Base-by-base conservation (phyloP, 768 basidiomycete genomes). In the Rhizopogon salebrosus region DNA sequence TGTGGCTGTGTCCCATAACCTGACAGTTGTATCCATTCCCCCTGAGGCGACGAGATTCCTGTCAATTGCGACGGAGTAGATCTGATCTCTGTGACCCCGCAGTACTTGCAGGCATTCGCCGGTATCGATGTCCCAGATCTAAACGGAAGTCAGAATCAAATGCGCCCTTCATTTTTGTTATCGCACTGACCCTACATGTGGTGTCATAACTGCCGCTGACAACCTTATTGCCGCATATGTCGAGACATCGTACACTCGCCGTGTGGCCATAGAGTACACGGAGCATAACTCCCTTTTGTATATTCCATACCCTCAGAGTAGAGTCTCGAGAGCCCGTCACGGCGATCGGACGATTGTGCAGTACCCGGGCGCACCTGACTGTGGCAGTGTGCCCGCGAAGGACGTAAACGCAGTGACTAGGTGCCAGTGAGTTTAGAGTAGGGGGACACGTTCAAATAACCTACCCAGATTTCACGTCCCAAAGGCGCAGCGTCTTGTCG, bases 191-290 rank as follows among this genome's bases (percentile, higher is more conserved):
- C 57, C 94, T 78, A 60, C 87, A 89, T 16, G 86, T 94, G 41
- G 79, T 76, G 67, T 99, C 95, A 67, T 99, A 98, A 65, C 93
- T 94, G 31, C 94, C 95, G 60, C 90, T 94, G 35, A 94, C 94
- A 11, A 87, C 86, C 59, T 73, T 77, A 57, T 84, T 84, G 23
- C 92, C 95, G 59, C 82, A 86, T 10, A 94, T 85, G 66, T 98
- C 95, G 27, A 98, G 71, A 64, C 92, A 92, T 41, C 95, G 73
- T 13, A 98, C 95, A 59, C 89, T 92, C 38, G 80, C 74, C 24
- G 74, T 70, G 65, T 99, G 95, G 0, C 95, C 95, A 18, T 73
- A 68, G 29, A 99, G 74, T 6, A 85, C 74, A 16, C 80, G 75
- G 31, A 90, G 63, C 53, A 80, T 70, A 41, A 78, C 74, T 0